These are phyloP conservation scores for Aeminium ludgeri DNA, from an alignment of 495 filamentous ascomycete species.

Conservation along the genomic window DNA sequence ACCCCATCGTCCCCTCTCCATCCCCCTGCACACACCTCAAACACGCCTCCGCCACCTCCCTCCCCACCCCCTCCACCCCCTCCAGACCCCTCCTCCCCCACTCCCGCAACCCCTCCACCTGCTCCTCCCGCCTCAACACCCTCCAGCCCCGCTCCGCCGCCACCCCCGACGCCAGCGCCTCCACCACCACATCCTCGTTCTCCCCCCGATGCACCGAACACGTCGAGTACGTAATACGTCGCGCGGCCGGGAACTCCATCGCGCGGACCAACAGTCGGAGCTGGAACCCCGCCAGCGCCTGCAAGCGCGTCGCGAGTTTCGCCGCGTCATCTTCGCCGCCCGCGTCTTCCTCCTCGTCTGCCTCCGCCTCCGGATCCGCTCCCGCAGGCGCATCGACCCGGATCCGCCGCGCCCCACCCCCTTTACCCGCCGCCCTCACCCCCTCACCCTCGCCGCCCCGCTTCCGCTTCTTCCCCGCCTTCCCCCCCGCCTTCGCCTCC, in stretches of 20 bases:
- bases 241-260: constrained; percentile 61
- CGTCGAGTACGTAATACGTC: constrained; percentile 72
- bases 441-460: not conserved
- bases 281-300: constrained; percentile 31
- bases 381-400: too few species aligned
- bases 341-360: too few species aligned
- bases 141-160: constrained; percentile 60
- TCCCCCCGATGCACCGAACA: constrained; percentile 76
- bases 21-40: constrained; percentile 68
- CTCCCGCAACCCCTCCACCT: constrained; percentile 49
- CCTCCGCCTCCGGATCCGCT: too few species aligned
- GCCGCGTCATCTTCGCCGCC: not conserved
- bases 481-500: not conserved
- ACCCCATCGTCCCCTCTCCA: constrained; percentile 57
- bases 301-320: constrained; percentile 36
- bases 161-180: constrained; percentile 45
- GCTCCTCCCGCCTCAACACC: constrained; percentile 48
- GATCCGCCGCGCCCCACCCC: too few species aligned
- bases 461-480: constrained; percentile 14
- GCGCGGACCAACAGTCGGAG: constrained; percentile 33
- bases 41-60: constrained; percentile 35
- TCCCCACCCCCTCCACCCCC: constrained; percentile 15
- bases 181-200: constrained; percentile 69
- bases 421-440: not conserved
- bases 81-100: constrained; percentile 52